A percentile compares a stretch with the other conserved stretches of the same genome.
Evolutionary conservation across 768 basidiomycete species (phyloP).

Genomic region (Kwoniella europaea): DNA sequence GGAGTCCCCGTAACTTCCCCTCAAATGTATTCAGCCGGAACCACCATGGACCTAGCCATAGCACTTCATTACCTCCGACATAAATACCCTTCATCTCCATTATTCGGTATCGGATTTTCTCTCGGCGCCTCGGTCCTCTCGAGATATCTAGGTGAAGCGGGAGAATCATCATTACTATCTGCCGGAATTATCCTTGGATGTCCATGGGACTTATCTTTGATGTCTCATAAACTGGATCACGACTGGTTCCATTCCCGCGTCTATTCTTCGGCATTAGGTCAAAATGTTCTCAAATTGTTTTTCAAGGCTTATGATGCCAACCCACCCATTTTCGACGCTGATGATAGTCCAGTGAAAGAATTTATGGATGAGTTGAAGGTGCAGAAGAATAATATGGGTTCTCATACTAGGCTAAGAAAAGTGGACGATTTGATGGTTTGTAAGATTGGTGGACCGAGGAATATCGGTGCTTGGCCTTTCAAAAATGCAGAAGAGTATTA

Average conservation of each 20-base stretch:
- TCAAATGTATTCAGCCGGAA: constrained; percentile 73
- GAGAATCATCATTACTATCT: constrained; percentile 55
- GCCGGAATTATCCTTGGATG: constrained; percentile 51
- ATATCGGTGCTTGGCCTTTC: constrained; percentile 56
- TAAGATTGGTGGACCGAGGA: constrained; percentile 48
- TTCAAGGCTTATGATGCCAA: constrained; percentile 43
- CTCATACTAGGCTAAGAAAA: constrained; percentile 38
- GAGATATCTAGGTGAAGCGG: constrained; percentile 85
- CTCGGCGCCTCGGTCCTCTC: constrained; percentile 91
- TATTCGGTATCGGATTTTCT: constrained; percentile 89
- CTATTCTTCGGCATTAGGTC: constrained; percentile 53
- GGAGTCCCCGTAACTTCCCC: constrained; percentile 80
- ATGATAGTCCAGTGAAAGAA: constrained; percentile 19
- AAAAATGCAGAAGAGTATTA: constrained; percentile 55
- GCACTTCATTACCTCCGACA: constrained; percentile 76
- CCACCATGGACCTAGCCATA: constrained; percentile 85
- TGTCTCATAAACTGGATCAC: constrained; percentile 54
- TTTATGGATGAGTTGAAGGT: constrained; percentile 25
- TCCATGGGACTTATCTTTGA: constrained; percentile 54
- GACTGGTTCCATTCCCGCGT: constrained; percentile 43
- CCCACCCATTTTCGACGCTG: constrained; percentile 31
- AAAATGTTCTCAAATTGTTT: constrained; percentile 49
- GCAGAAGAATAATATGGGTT: constrained; percentile 26
- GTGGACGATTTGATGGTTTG: constrained; percentile 51
- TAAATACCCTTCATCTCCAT: constrained; percentile 75